phyloP scores from a whole-genome alignment of 192 early-diverging fungal genomes.

The Mortierella antarctica region DNA sequence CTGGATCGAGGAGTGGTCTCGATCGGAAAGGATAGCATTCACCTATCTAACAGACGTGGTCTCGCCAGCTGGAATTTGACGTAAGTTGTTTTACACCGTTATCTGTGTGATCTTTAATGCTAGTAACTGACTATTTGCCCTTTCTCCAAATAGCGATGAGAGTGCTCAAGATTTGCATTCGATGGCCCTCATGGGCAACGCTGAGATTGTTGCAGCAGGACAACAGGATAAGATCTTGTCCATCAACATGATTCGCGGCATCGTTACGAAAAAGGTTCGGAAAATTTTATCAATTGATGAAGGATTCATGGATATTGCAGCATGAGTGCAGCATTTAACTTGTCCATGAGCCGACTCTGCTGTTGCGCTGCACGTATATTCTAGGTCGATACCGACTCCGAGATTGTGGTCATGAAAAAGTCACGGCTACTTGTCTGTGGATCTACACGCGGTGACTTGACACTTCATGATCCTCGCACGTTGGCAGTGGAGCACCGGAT shows the following conservation, averaged over 20 bases:
- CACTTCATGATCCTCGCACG: conserved; percentile 73
- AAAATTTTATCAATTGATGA: conserved; percentile 36
- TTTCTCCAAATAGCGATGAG: conserved; percentile 53
- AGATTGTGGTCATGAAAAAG: conserved; percentile 76
- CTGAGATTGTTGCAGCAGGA: conserved; percentile 69
- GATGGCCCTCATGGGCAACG: conserved; percentile 65
- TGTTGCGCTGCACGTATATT: not conserved
- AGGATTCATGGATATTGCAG: not conserved
- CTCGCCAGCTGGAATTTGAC: conserved; percentile 65
- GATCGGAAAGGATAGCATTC: conserved; percentile 69
- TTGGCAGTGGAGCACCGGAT: conserved; percentile 71
- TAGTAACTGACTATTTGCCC: not conserved
- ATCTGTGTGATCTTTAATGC: not conserved
- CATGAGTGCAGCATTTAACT: conserved; percentile 13
- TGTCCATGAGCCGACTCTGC: not conserved
- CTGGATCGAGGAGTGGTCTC: conserved; percentile 72
- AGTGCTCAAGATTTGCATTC: conserved; percentile 62
- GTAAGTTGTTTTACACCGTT: conserved; percentile 42
- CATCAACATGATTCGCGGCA: conserved; percentile 58
- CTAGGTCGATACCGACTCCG: conserved; percentile 56
- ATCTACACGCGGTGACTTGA: conserved; percentile 70
- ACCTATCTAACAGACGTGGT: conserved; percentile 67
- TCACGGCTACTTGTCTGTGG: conserved; percentile 73
- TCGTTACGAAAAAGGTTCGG: conserved; percentile 55
- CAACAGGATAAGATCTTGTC: conserved; percentile 65